Evolutionary conservation across 352 stramenopile species (phyloP).

Genomic region (Phytophthora colocasiae): DNA sequence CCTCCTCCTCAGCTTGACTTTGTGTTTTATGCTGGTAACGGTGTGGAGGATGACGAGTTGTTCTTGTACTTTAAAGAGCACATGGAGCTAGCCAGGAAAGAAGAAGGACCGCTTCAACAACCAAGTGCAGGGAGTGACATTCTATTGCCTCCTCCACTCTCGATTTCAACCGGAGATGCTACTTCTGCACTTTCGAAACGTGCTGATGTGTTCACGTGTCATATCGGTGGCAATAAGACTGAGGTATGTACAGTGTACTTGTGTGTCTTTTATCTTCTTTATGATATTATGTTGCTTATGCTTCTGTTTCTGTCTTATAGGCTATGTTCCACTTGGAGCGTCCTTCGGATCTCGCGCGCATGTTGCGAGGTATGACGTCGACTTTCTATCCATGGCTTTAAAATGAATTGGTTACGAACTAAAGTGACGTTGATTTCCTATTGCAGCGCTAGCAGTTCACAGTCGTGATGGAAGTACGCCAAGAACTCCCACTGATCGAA

Average conservation of each 20-base stretch:
- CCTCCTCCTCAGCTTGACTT: constrained; percentile 71
- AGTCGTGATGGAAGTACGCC: constrained; percentile 56
- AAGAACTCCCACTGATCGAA: constrained; percentile 20
- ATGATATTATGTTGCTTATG: not conserved
- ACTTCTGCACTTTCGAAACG: constrained; percentile 49
- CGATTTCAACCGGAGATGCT: constrained; percentile 16
- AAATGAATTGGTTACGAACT: constrained; percentile 1
- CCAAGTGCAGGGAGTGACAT: constrained; percentile 3
- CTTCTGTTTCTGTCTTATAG: constrained; percentile 29
- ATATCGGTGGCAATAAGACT: constrained; percentile 77
- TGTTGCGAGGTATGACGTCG: constrained; percentile 60
- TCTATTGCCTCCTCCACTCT: constrained; percentile 20
- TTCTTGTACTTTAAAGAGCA: constrained; percentile 88
- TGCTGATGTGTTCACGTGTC: constrained; percentile 74
- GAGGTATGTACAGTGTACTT: constrained; percentile 55
- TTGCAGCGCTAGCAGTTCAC: constrained; percentile 58
- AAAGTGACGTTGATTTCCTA: not conserved
- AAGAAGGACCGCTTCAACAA: constrained; percentile 3
- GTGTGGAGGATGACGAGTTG: constrained; percentile 86
- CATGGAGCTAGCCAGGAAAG: constrained; percentile 46
- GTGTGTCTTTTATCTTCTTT: not conserved
- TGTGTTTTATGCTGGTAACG: constrained; percentile 87
- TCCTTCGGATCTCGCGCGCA: constrained; percentile 59
- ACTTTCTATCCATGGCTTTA: too few species aligned
- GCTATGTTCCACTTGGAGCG: constrained; percentile 79